Conservation (phyloP, 208 protist species). For the Acanthamoeba divionensis region DNA sequence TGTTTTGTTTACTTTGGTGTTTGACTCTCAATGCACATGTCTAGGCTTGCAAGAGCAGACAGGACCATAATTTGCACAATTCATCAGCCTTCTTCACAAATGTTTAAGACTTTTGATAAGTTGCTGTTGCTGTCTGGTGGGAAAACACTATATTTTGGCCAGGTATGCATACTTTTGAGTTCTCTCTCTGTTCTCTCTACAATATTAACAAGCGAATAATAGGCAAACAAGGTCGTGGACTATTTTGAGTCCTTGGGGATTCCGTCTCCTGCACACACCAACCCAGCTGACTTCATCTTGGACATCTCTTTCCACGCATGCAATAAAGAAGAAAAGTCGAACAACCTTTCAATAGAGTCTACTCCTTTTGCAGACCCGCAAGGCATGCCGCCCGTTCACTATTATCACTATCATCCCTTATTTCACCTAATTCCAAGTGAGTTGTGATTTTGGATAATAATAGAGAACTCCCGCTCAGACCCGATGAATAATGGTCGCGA, state of each 20-base stretch:
- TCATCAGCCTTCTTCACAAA: slow-evolving; percentile 36
- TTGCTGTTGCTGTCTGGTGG: slow-evolving; percentile 70
- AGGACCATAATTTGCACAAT: slow-evolving; percentile 38
- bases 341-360: too few relatives aligned
- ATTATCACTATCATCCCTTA: neutral
- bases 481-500: too few relatives aligned
- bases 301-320: slow-evolving; percentile 30
- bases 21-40: neutral
- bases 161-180: neutral
- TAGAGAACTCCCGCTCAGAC: too few relatives aligned
- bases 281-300: slow-evolving; percentile 45
- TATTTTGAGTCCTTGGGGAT: slow-evolving; percentile 16
- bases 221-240: neutral
- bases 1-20: neutral
- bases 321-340: neutral
- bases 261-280: neutral
- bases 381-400: too few relatives aligned
- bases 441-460: too few relatives aligned
- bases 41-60: neutral
- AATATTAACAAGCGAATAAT: neutral
- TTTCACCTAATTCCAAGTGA: neutral
- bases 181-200: neutral
- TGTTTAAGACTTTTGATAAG: slow-evolving; percentile 80
- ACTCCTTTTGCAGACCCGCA: too few relatives aligned
- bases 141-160: slow-evolving; percentile 49